These are phyloP conservation scores for Miamiensis avidus DNA, from an alignment of 169 alveolate genomes.

Conservation along the genomic window DNA sequence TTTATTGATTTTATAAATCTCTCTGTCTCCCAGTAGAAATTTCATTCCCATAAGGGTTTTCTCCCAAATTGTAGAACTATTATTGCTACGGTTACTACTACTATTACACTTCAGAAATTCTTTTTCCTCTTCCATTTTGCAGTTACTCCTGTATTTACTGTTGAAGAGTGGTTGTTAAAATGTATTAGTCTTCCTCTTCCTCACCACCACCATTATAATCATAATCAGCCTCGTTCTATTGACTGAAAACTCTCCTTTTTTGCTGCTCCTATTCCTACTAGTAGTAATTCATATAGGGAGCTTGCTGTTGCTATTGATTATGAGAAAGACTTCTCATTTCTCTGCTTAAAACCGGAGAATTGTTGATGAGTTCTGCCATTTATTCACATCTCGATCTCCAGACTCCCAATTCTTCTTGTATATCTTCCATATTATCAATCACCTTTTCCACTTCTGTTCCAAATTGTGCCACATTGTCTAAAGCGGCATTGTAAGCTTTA, in stretches of 20 bases:
- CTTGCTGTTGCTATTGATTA: neutral
- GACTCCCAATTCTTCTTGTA: neutral
- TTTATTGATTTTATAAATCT: too few species aligned
- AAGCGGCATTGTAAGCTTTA: neutral
- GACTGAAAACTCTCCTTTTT: neutral
- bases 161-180: too few species aligned
- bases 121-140: too few species aligned
- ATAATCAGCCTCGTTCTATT: too few species aligned
- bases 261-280: neutral
- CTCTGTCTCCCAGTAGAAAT: too few species aligned
- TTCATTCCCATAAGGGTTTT: too few species aligned
- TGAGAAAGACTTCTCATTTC: neutral
- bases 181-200: too few species aligned
- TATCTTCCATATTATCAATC: neutral
- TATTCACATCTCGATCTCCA: neutral
- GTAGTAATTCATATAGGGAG: neutral
- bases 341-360: neutral
- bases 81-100: too few species aligned
- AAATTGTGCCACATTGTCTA: neutral
- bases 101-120: too few species aligned
- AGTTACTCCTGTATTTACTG: too few species aligned
- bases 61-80: too few species aligned
- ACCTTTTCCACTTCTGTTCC: neutral
- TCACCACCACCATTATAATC: neutral
- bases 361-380: neutral